Conservation (phyloP, 139 green algal species). For the Ulvella scutata region DNA sequence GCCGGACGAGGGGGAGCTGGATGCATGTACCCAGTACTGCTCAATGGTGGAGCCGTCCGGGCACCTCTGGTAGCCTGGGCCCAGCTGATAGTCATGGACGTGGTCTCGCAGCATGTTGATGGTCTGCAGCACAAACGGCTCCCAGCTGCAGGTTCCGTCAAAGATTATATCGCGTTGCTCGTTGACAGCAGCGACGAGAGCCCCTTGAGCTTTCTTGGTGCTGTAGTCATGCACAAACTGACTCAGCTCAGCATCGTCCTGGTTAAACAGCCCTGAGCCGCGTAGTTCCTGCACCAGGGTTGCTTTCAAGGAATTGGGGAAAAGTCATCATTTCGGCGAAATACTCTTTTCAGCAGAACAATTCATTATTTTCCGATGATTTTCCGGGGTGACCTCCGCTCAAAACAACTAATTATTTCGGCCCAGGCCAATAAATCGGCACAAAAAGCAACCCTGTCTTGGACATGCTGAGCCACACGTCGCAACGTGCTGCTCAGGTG, state of each 20-base stretch:
- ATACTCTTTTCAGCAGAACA: too few relatives aligned
- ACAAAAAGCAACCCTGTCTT: too few relatives aligned
- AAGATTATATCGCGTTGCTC: conserved; percentile 27
- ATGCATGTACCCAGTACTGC: conserved; percentile 14
- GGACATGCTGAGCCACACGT: too few relatives aligned
- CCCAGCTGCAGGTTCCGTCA: conserved; percentile 32
- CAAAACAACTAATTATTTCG: too few relatives aligned
- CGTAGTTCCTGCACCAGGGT: too few relatives aligned
- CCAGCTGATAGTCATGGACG: conserved; percentile 19
- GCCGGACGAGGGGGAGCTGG: neutral
- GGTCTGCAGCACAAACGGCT: conserved; percentile 32
- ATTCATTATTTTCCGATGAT: too few relatives aligned
- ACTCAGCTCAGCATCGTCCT: conserved; percentile 6
- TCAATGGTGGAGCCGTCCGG: conserved; percentile 11
- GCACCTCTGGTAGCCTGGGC: conserved; percentile 18
- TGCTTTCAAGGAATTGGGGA: too few relatives aligned
- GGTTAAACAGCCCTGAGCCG: neutral
- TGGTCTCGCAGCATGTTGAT: conserved; percentile 33
- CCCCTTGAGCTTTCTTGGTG: conserved; percentile 19
- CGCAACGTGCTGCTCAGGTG: too few relatives aligned
- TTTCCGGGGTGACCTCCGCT: too few relatives aligned
- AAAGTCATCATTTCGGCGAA: too few relatives aligned
- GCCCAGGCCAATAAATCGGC: too few relatives aligned
- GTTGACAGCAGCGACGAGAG: conserved; percentile 27
- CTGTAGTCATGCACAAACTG: conserved; percentile 31